Conservation (phyloP, 345 rosid species). For the Salix suchowensis region DNA sequence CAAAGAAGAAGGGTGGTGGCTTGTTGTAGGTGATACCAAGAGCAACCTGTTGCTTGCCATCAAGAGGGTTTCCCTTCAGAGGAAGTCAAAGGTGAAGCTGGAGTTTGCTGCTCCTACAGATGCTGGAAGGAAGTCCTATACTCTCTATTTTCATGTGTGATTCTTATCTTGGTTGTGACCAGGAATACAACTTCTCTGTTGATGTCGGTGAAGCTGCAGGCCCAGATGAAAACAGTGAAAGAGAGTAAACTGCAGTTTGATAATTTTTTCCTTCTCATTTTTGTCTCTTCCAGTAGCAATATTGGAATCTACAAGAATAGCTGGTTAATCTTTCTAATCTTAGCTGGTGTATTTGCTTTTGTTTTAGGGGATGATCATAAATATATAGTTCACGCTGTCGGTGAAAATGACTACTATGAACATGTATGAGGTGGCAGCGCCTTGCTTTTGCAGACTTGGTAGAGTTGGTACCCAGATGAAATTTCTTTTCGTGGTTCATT, state of each 20-base stretch:
- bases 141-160: slow-evolving; percentile 82
- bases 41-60: slow-evolving; percentile 80
- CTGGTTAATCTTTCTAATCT: neutral
- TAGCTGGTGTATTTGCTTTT: neutral
- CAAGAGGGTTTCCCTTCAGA: slow-evolving; percentile 76
- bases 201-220: slow-evolving; percentile 43
- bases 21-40: slow-evolving; percentile 78
- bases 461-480: neutral
- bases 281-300: neutral
- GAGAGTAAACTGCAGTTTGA: slow-evolving; percentile 1
- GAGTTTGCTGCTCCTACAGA: slow-evolving; percentile 68
- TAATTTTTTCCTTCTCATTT: neutral
- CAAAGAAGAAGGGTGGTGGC: slow-evolving; percentile 99
- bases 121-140: slow-evolving; percentile 54
- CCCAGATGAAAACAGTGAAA: slow-evolving; percentile 10
- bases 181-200: slow-evolving; percentile 63
- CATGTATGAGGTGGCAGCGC: neutral
- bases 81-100: slow-evolving; percentile 75
- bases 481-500: neutral
- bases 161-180: slow-evolving; percentile 87
- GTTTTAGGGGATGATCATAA: neutral
- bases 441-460: neutral
- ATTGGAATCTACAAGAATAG: neutral
- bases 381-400: neutral
- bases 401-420: neutral